Evolutionary conservation across 768 basidiomycete species (phyloP).

Genomic region (Mycena belliarum): DNA sequence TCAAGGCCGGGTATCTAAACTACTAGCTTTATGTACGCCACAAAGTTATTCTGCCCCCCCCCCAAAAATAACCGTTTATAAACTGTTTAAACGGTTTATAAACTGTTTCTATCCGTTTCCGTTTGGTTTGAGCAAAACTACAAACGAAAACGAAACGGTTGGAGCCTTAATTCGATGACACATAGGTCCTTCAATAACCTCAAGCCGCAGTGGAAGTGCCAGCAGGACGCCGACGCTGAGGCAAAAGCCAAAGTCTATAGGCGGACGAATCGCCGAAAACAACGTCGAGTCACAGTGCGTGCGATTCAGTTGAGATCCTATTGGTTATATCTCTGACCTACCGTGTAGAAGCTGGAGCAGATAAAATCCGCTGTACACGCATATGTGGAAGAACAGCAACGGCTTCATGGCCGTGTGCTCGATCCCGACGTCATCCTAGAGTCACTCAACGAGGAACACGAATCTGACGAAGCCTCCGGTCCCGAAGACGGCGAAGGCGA

Average conservation of each 20-base stretch:
- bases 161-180: neutral
- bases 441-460: neutral
- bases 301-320: neutral
- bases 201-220: neutral
- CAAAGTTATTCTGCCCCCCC: too few species aligned
- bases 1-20: too few species aligned
- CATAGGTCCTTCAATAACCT: neutral
- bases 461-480: conserved; percentile 2
- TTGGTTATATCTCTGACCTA: neutral
- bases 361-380: neutral
- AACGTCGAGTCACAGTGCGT: too few species aligned
- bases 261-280: neutral
- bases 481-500: neutral
- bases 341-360: neutral
- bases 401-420: too few species aligned
- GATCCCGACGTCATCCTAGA: neutral
- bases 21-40: too few species aligned
- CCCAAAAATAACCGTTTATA: too few species aligned
- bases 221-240: neutral
- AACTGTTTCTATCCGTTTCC: too few species aligned
- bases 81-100: too few species aligned
- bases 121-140: too few species aligned
- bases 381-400: neutral
- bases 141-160: too few species aligned
- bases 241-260: neutral